Evolutionary conservation across 2,329 filamentous ascomycete genomes (phyloP).

Genomic region (Pseudopithomyces chartarum): DNA sequence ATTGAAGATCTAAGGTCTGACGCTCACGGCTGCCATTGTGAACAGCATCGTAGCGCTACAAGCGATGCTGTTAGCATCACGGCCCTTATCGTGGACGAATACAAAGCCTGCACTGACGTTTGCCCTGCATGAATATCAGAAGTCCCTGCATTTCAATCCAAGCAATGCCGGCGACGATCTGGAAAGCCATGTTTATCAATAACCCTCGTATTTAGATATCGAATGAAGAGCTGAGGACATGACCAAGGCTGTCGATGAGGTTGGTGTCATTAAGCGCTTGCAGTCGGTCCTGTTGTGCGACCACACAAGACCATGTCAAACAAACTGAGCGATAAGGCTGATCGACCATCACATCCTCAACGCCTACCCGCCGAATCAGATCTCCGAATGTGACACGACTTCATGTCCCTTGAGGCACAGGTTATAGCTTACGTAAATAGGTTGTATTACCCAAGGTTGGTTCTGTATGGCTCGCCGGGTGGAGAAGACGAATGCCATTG

Average conservation of each 20-base stretch:
- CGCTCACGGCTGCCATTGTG: not conserved
- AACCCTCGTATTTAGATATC: not conserved
- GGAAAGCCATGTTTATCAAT: not conserved
- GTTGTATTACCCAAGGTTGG: not conserved
- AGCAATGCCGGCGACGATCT: not conserved
- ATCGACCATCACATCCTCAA: conserved; percentile 9
- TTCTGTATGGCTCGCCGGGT: not conserved
- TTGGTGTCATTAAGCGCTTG: conserved; percentile 1
- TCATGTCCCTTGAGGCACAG: not conserved
- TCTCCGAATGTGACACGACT: not conserved
- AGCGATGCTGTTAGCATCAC: not conserved
- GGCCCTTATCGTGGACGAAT: not conserved
- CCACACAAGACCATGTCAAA: conserved; percentile 2
- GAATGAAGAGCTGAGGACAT: not conserved
- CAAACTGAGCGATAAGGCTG: conserved; percentile 19
- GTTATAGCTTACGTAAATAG: not conserved
- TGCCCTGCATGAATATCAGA: conserved; percentile 2
- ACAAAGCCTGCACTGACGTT: not conserved
- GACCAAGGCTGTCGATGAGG: conserved; percentile 4
- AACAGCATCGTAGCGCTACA: not conserved
- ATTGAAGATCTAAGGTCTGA: not conserved
- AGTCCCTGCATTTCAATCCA: not conserved
- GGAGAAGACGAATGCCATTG: too few relatives aligned
- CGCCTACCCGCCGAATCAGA: not conserved
- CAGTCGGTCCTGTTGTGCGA: conserved; percentile 6